Base-by-base conservation (phyloP, 1,139 yeast species). In the Scheffersomyces insectosa region DNA sequence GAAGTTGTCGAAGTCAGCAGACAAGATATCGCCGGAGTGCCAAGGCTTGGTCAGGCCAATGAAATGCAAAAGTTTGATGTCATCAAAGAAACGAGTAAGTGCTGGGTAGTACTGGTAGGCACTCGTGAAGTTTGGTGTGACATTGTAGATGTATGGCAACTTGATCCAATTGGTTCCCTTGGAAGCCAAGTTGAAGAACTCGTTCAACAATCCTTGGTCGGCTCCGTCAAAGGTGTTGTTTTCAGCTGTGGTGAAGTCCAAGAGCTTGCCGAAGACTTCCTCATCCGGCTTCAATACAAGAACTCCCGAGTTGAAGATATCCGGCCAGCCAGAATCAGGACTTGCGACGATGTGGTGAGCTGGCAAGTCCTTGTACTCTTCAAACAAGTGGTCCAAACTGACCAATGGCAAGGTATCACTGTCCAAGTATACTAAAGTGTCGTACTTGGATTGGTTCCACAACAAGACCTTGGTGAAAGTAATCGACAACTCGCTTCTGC, bases 261-360 rank as follows among this genome's bases (percentile, higher is more conserved):
- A 38, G 45, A 66, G 58, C 29, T 54, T 48, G 11, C 46, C 43
- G 43, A 50, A 63, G 10, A 58, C 57, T 3, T 37, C 38, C 9
- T 41, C 37, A 42, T 48, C 47, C 6, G 70, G 70, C 44, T 57
- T 60, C 38, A 64, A 50, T n/a, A 62, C 54, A 40, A 66, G 54
- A 11, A 66, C 63, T 3, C 70, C 70, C 9, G 66, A 60, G 47
- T 66, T 66, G 52, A 65, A 66, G 39, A 63, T 63, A 49, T 66
- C 71, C 9, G 71, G 71, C 70, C 71, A 65, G n/a, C 71, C 71
- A 8, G 67, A 57, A 43, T 66, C 71, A 5, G 70, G 67, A 28
- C 63, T 51, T 4, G 70, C 70, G 5, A 51, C 65, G 27, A 66
- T 50, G 42, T 56, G 54, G 11, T 42, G 39, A 1, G 48, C 42